phyloP scores from a whole-genome alignment of 495 filamentous ascomycete species.

The Talaromyces stipitatus region DNA sequence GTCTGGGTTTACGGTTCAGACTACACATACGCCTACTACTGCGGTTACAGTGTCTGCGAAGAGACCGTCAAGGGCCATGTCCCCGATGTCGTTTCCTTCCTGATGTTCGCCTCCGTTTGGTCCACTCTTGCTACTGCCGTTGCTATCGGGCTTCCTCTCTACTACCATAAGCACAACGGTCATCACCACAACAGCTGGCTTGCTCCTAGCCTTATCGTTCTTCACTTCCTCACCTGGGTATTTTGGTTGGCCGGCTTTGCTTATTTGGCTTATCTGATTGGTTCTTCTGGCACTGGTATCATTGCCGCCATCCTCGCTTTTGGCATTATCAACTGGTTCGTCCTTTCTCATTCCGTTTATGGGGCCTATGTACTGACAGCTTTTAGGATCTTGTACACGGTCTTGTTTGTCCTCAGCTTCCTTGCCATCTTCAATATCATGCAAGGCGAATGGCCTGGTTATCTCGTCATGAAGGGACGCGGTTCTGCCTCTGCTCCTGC shows the following conservation, averaged over 20 bases:
- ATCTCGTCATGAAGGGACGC: slow-evolving; percentile 1
- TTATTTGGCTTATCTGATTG: slow-evolving; percentile 16
- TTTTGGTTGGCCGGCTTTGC: slow-evolving; percentile 29
- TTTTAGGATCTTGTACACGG: slow-evolving; percentile 21
- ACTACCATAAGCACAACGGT: slow-evolving; percentile 10
- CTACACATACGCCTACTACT: not conserved
- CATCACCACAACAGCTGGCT: slow-evolving; percentile 16
- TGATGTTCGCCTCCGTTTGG: slow-evolving; percentile 20
- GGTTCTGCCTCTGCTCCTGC: not conserved
- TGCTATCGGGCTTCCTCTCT: slow-evolving; percentile 16
- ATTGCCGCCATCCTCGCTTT: slow-evolving; percentile 23
- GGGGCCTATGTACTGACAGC: not conserved
- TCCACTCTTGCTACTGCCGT: slow-evolving; percentile 14
- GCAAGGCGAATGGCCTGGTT: slow-evolving; percentile 7
- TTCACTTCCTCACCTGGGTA: slow-evolving; percentile 23
- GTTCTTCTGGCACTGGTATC: slow-evolving; percentile 7
- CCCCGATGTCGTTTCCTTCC: slow-evolving; percentile 18
- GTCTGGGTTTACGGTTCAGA: slow-evolving; percentile 4
- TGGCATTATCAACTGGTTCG: slow-evolving; percentile 23
- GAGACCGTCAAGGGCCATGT: slow-evolving; percentile 9
- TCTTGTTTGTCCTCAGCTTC: slow-evolving; percentile 19
- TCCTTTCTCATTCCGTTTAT: not conserved
- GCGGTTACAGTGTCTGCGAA: slow-evolving; percentile 3
- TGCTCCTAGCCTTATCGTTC: slow-evolving; percentile 11
- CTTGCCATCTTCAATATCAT: slow-evolving; percentile 22